Evolutionary conservation across 108 stramenopile genomes (phyloP), one percentile per base, ranked within the genome.

Genomic region (Bacterosira constricta): DNA sequence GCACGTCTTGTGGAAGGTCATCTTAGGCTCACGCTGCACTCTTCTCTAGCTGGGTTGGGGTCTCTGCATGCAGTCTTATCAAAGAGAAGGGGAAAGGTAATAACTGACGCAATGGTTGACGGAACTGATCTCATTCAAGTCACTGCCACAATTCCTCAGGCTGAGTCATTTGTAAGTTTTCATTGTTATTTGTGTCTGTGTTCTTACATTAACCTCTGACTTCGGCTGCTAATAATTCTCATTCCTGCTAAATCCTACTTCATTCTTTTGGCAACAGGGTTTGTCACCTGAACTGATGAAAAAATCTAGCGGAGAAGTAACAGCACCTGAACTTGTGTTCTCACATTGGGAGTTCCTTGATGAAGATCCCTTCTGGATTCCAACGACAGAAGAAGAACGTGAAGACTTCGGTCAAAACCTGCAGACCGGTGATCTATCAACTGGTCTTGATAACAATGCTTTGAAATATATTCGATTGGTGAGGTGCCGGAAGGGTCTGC

Each of bases 331-430:
- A 66, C 57, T 97, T 17, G 85, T 83, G 2, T 97, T 97, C 71
- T 82, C 76, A 15, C 90, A 95, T 57, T 97, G 92, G 92, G 87
- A 87, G 64, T 66, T 85, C 20, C 69, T 95, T 8, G 88, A 90
- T 13, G 85, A 87, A 74, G 96, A 97, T 62, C 96, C 96, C 9
- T 97, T 97, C 81, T 97, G 96, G 96, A 90, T 91, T 55, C 96
- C 96, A 26, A 90, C 90, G 0, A 88, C 91, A 11, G 74, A 88
- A 46, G 96, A 97, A 52, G 96, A 97, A 70, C 77, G 93, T 37
- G 96, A 97, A 76, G 94, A 97, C 58, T 93, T 87, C 75, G 96
- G 96, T 0, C 90, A 95, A 72, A 88, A 87, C 37, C 44, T 71
- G 18, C 69, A 71, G 74, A 82, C 74, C 59, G 94, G 94, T 32